Percentiles rank a stretch among this genome's conserved stretches.
These are phyloP conservation scores for Fusarium sp. DNA, from an alignment of 2,329 filamentous ascomycete genomes.

Conservation along the genomic window DNA sequence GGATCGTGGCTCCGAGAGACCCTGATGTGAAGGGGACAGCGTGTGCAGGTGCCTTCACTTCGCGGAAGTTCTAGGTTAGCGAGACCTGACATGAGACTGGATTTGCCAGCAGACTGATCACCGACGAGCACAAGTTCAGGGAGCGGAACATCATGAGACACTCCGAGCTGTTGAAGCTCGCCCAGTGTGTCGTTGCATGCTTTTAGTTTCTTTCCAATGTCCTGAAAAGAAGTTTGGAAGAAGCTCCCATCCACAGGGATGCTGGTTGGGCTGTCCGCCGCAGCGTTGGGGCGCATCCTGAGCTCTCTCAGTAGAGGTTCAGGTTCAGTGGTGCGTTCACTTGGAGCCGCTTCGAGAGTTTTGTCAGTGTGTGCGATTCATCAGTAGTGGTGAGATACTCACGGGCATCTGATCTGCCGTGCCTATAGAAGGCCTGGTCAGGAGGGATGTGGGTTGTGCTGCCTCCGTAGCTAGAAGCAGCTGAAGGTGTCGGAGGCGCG, in stretches of 20 bases:
- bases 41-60: constrained; percentile 78
- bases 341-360: constrained; percentile 50
- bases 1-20: constrained; percentile 69
- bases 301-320: constrained; percentile 54
- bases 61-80: constrained; percentile 78
- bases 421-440: constrained; percentile 43
- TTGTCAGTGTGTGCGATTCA: constrained; percentile 16
- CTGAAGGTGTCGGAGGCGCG: constrained; percentile 23
- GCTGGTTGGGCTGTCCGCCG: constrained; percentile 41
- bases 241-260: constrained; percentile 51
- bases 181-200: constrained; percentile 73
- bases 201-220: constrained; percentile 72
- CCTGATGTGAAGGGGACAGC: constrained; percentile 84
- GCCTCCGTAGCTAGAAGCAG: constrained; percentile 35
- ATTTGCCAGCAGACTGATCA: constrained; percentile 88
- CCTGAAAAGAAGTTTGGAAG: constrained; percentile 57
- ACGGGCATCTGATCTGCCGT: constrained; percentile 55
- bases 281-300: constrained; percentile 45
- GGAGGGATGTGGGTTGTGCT: constrained; percentile 22
- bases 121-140: constrained; percentile 87
- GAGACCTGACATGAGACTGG: constrained; percentile 72
- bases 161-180: constrained; percentile 76
- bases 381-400: constrained; percentile 35
- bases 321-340: constrained; percentile 50
- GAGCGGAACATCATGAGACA: constrained; percentile 76